Conservation (phyloP, 345 rosid genomes). For the Turnera subulata region DNA sequence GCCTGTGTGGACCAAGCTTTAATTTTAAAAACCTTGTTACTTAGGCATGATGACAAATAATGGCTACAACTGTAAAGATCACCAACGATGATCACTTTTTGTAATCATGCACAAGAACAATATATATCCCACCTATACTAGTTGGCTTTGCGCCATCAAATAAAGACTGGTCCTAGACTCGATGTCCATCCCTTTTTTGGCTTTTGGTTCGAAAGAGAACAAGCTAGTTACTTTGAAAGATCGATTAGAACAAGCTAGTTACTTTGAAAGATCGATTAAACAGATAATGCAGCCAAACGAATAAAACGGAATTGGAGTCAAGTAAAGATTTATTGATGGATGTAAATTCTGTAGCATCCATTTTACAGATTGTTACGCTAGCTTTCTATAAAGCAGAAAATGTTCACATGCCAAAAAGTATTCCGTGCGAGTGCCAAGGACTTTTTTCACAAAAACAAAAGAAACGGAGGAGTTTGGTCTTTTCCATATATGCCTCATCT, state of each 20-base stretch:
- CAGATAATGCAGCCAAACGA: not conserved
- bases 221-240: too few species aligned
- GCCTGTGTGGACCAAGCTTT: too few species aligned
- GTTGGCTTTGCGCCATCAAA: not conserved
- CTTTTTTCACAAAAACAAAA: not conserved
- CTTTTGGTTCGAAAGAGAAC: not conserved
- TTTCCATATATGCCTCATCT: too few species aligned
- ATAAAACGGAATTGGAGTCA: not conserved
- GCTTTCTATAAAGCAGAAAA: slow-evolving; percentile 3
- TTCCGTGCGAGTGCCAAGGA: not conserved
- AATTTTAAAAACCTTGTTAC: too few species aligned
- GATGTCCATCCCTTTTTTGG: not conserved
- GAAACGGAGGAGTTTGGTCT: too few species aligned
- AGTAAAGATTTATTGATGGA: not conserved
- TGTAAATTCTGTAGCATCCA: not conserved
- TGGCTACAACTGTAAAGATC: slow-evolving; percentile 39
- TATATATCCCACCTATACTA: not conserved
- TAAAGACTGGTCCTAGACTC: not conserved
- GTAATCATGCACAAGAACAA: slow-evolving; percentile 11
- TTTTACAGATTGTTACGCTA: not conserved
- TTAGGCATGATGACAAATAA: slow-evolving; percentile 19
- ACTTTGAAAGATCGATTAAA: not conserved
- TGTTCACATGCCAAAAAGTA: slow-evolving; percentile 13
- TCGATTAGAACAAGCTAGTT: too few species aligned
- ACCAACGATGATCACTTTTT: slow-evolving; percentile 12